Conservation (phyloP, 1,284 basidiomycete genomes). For the Naganishia cerealis region DNA sequence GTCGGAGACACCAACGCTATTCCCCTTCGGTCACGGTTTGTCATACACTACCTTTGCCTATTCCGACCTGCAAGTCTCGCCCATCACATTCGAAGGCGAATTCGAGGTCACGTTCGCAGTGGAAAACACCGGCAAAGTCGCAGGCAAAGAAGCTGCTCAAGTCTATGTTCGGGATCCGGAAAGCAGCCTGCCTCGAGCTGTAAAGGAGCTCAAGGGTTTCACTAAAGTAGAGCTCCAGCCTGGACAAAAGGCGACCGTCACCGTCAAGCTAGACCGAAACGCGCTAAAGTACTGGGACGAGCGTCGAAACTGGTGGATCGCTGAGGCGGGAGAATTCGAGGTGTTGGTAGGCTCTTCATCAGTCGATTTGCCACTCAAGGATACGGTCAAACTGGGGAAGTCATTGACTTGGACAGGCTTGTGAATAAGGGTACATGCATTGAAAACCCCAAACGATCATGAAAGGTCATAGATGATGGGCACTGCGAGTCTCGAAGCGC, state of each 20-base stretch:
- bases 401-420: constrained; percentile 33
- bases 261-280: constrained; percentile 43
- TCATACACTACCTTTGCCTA: constrained; percentile 61
- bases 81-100: constrained; percentile 33
- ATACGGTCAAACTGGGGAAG: constrained; percentile 25
- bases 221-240: constrained; percentile 46
- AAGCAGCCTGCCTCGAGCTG: constrained; percentile 41
- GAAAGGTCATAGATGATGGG: background rate
- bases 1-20: constrained; percentile 47
- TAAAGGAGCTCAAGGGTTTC: constrained; percentile 47
- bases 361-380: constrained; percentile 29
- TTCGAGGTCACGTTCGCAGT: constrained; percentile 45
- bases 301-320: constrained; percentile 34
- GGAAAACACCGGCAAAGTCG: constrained; percentile 49
- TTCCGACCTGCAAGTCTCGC: constrained; percentile 30
- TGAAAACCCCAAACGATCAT: background rate
- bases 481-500: too few species aligned
- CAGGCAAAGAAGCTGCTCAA: constrained; percentile 53
- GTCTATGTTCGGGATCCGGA: constrained; percentile 56
- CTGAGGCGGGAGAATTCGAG: constrained; percentile 58
- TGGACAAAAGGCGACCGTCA: constrained; percentile 42
- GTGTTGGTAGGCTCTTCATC: constrained; percentile 25
- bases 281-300: constrained; percentile 36
- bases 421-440: constrained; percentile 25
- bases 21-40: constrained; percentile 59